Conservation (phyloP, 2,329 filamentous ascomycete genomes). For the Gnomoniopsis sp. region DNA sequence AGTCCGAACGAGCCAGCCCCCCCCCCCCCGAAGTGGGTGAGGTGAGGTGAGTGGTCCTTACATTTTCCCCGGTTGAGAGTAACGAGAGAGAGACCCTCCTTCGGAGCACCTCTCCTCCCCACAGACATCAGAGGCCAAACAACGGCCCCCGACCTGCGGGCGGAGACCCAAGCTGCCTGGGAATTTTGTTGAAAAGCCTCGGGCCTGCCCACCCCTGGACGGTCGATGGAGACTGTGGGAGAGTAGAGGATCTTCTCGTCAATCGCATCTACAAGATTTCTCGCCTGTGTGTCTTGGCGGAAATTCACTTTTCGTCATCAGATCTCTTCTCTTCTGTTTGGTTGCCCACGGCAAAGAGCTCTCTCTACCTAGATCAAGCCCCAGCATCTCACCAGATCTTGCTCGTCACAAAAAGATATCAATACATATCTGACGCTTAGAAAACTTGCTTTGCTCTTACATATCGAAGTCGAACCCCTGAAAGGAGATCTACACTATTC, state of each 20-base stretch:
- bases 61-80: too few species aligned
- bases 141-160: neutral
- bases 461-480: neutral
- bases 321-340: too few species aligned
- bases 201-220: neutral
- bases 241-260: neutral
- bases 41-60: too few species aligned
- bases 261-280: neutral
- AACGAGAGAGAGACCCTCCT: too few species aligned
- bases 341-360: too few species aligned
- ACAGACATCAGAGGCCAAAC: too few species aligned
- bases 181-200: constrained; percentile 2
- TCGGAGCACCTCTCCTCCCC: too few species aligned
- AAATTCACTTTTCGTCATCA: too few species aligned
- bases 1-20: too few species aligned
- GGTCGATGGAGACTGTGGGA: neutral
- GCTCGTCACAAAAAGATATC: neutral
- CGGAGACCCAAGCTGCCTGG: neutral
- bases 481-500: neutral
- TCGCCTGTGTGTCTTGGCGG: neutral
- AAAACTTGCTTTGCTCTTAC: neutral
- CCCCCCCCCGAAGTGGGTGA: too few species aligned
- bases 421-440: neutral
- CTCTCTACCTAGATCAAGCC: too few species aligned
- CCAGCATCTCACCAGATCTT: too few species aligned